Evolutionary conservation across 768 basidiomycete species (phyloP).

Genomic region (Mycena leptocephala): DNA sequence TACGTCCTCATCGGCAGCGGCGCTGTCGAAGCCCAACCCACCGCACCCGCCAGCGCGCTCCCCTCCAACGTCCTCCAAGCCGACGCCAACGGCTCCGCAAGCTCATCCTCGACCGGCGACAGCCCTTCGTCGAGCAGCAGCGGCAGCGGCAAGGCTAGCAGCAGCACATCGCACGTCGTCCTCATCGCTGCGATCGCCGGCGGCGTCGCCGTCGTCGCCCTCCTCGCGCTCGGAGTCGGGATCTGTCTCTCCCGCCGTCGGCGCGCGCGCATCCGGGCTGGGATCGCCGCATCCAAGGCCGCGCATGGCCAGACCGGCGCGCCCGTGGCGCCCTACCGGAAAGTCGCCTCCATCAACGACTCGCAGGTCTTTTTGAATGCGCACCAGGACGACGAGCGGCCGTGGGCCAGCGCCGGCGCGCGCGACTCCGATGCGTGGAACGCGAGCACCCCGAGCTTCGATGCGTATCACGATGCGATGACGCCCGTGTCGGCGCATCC

Average conservation of each 20-base stretch:
- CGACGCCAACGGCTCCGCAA: constrained; percentile 56
- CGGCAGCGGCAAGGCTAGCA: no score
- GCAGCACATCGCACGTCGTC: constrained; percentile 14
- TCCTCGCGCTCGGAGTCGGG: constrained; percentile 19
- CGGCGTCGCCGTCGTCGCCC: constrained; percentile 25
- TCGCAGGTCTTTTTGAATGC: constrained; percentile 23
- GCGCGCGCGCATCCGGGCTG: constrained; percentile 20
- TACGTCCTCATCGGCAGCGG: constrained; percentile 88
- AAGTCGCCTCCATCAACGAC: neutral
- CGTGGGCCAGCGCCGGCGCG: neutral
- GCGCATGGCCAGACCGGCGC: constrained; percentile 6
- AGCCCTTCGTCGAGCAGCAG: no score
- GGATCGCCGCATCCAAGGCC: constrained; percentile 15
- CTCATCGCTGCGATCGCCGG: constrained; percentile 32
- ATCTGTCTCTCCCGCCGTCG: constrained; percentile 32
- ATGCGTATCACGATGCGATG: constrained; percentile 22
- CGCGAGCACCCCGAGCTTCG: constrained; percentile 10
- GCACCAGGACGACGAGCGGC: neutral
- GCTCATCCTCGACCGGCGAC: neutral
- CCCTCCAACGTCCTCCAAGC: constrained; percentile 66
- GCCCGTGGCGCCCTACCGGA: constrained; percentile 3
- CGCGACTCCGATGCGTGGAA: constrained; percentile 11
- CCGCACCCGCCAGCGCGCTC: constrained; percentile 58
- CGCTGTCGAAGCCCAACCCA: constrained; percentile 79
- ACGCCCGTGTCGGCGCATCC: constrained; percentile 17